phyloP scores from a whole-genome alignment of 1,284 basidiomycete species.

The Lentinus polychrous region DNA sequence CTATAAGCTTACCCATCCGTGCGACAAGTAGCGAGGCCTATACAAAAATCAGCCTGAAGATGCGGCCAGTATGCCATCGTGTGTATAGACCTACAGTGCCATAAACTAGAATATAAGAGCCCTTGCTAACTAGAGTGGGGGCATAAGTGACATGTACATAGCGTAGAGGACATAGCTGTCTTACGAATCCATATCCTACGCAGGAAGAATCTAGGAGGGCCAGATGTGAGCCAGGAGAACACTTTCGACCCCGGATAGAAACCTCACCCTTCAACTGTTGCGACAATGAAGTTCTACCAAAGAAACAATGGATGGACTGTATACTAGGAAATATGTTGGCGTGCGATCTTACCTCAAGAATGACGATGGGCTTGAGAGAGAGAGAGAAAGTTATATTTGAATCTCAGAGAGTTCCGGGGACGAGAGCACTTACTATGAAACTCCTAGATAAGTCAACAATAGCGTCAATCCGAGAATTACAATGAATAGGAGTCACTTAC shows the following conservation, averaged over 20 bases:
- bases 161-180: background rate
- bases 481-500: background rate
- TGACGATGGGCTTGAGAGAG: background rate
- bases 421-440: background rate
- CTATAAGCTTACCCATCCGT: background rate
- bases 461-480: no score
- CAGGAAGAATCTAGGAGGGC: background rate
- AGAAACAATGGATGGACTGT: no score
- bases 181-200: background rate
- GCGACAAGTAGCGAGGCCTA: background rate
- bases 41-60: background rate
- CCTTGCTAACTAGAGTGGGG: background rate
- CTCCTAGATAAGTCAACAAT: background rate
- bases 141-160: background rate
- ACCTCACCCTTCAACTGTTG: background rate
- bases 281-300: background rate
- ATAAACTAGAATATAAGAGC: background rate
- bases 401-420: background rate
- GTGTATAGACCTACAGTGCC: background rate
- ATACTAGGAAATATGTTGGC: background rate
- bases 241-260: background rate
- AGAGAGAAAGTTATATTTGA: background rate
- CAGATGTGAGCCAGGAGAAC: background rate
- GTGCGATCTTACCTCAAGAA: background rate
- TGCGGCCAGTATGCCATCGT: background rate